A percentile compares a stretch with the other conserved stretches of the same genome.
Evolutionary conservation across 2,329 filamentous ascomycete genomes (phyloP).

Genomic region (Fusarium sp.): DNA sequence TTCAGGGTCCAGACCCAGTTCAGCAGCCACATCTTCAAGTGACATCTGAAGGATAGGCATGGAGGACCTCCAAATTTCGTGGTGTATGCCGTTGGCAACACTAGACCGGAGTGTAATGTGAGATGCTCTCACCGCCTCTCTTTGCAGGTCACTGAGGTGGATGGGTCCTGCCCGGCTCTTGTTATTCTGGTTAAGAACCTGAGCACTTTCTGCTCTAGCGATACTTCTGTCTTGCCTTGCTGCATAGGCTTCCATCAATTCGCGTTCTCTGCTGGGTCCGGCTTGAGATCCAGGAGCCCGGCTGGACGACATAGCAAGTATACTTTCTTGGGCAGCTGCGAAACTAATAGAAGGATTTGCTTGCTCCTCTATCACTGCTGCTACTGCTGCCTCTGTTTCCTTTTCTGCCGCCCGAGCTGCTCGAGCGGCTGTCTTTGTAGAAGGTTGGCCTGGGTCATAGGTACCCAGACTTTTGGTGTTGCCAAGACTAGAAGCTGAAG

Average conservation of each 20-base stretch:
- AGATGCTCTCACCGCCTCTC: neutral
- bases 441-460: neutral
- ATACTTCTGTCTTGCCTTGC: neutral
- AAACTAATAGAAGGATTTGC: neutral
- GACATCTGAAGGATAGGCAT: constrained; percentile 15
- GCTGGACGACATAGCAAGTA: neutral
- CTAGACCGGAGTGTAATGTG: neutral
- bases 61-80: neutral
- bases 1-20: neutral
- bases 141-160: neutral
- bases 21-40: neutral
- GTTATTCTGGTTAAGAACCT: neutral
- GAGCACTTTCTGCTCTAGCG: neutral
- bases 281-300: neutral
- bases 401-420: neutral
- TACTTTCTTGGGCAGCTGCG: neutral
- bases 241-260: neutral
- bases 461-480: neutral
- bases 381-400: neutral
- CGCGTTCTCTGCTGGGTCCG: neutral
- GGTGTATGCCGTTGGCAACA: neutral
- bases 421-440: neutral
- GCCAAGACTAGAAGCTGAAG: neutral
- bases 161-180: neutral
- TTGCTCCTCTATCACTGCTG: neutral